Percentiles rank a stretch among this genome's conserved stretches.
Conservation (phyloP, 106 monocot genomes). For the Alisma plantagoaquatica region DNA sequence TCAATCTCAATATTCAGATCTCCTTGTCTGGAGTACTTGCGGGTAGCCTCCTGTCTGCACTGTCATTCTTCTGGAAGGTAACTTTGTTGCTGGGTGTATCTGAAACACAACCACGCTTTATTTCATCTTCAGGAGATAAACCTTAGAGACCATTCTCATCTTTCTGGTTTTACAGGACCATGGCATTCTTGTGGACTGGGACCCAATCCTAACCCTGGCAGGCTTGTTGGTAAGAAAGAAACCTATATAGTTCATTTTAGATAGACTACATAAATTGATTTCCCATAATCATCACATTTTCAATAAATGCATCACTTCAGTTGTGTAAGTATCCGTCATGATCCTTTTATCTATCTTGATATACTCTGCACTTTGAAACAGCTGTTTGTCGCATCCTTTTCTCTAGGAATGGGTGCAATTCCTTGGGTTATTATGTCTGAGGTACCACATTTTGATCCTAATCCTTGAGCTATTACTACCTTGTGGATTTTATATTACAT, state of each 20-base stretch:
- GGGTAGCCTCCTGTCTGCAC: constrained; percentile 34
- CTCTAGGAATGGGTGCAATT: constrained; percentile 80
- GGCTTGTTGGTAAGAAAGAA: constrained; percentile 41
- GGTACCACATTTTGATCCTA: constrained; percentile 23
- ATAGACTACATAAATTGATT: background rate
- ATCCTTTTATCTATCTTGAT: background rate
- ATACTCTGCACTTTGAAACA: constrained; percentile 1
- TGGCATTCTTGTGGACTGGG: constrained; percentile 21
- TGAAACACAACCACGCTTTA: background rate
- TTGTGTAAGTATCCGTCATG: background rate
- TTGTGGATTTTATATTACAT: background rate
- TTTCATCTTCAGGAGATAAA: background rate
- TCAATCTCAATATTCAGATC: constrained; percentile 22
- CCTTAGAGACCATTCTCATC: background rate
- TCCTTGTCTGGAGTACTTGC: constrained; percentile 50
- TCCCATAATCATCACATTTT: background rate
- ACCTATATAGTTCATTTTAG: background rate
- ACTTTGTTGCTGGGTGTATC: background rate
- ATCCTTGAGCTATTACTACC: no score
- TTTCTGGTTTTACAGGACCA: constrained; percentile 20
- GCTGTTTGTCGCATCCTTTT: constrained; percentile 50
- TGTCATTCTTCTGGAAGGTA: constrained; percentile 60
- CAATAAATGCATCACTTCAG: background rate
- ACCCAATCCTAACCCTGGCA: constrained; percentile 34
- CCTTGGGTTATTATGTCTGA: constrained; percentile 99